Conservation (phyloP, 176 grass and related monocot genomes). For the maize (Zea mays) region DNA sequence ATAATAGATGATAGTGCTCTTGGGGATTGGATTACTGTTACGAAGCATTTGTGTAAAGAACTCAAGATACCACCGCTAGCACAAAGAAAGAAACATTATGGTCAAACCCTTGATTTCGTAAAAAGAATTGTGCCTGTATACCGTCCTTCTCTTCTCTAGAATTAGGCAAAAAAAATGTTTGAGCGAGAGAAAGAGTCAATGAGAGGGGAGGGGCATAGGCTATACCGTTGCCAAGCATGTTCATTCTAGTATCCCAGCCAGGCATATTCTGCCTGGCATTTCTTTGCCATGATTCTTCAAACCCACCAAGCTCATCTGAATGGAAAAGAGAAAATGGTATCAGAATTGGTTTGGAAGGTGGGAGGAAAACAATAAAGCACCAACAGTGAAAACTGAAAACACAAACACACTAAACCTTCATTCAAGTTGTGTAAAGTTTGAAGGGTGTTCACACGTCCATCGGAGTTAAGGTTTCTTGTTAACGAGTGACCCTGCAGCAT, state of each 20-base stretch:
- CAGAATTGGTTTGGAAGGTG: conserved; percentile 10
- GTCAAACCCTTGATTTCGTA: not conserved
- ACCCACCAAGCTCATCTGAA: conserved; percentile 53
- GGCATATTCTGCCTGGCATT: conserved; percentile 49
- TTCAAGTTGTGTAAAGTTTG: conserved; percentile 73
- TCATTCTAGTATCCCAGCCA: conserved; percentile 41
- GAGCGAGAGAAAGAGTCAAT: not conserved
- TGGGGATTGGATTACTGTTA: not conserved
- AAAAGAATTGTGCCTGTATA: not conserved
- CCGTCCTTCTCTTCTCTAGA: not conserved
- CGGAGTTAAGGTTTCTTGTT: conserved; percentile 58
- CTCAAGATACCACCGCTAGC: not conserved
- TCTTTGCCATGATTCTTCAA: conserved; percentile 69
- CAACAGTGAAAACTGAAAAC: not conserved
- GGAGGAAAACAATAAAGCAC: not conserved
- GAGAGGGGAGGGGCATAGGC: not conserved
- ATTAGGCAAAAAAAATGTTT: not conserved
- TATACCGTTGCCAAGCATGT: conserved; percentile 44
- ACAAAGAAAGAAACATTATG: not conserved
- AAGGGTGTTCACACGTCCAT: conserved; percentile 54
- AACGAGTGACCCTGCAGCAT: conserved; percentile 62
- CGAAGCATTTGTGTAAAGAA: not conserved
- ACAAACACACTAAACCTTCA: conserved; percentile 41
- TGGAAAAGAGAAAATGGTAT: conserved; percentile 18
- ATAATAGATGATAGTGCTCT: not conserved